Base-by-base conservation (phyloP, 2,329 filamentous ascomycete species). In the Amesomyces nigricolor region DNA sequence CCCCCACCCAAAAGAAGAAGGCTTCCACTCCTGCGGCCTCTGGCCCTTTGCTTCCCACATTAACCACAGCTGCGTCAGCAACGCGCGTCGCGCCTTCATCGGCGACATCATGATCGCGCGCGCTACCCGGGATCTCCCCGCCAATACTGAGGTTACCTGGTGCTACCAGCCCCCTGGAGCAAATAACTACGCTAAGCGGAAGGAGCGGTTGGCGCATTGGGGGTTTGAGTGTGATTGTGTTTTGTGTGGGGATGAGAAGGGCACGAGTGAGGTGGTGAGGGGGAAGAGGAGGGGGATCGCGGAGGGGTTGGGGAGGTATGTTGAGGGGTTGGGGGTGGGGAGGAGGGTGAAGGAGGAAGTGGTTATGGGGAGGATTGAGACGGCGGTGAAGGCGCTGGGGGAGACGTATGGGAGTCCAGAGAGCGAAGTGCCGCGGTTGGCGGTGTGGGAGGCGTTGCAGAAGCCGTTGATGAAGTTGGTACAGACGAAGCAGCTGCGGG, bases 11-110 rank as follows among this genome's bases (percentile, higher is more conserved):
- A 5, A 22, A 37, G 37, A 38, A 38, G 40, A 45, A 16, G 30
- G 26, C 2, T 61, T 62, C 44, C 53, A 58, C 38, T 71, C 67
- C 11, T 67, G 58, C 32, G 78, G 78, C 0, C 53, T 83, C 45
- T 59, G 79, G 78, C 54, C 67, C 2, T 56, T 69, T 1, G 75
- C 77, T 3, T 78, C 79, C 0, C 68, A 71, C 53, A 73, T 80
- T 59, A 83, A 83, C 55, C 79, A 83, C 58, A 72, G 71, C 10
- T 83, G 80, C 62, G 16, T 71, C 4, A 63, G 64, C 9, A 83
- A 81, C 59, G 73, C 72, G 16, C 57, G 55, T 0, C 75, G 75
- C 14, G 65, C 72, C 1, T 81, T 80, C 62, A 78, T 82, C 38
- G 78, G 79, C 2, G 78, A 83, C 60, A 72, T 83, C 35, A 49